Conservation (phyloP, 306 rosid species). For the Vigna reflexopilosa region DNA sequence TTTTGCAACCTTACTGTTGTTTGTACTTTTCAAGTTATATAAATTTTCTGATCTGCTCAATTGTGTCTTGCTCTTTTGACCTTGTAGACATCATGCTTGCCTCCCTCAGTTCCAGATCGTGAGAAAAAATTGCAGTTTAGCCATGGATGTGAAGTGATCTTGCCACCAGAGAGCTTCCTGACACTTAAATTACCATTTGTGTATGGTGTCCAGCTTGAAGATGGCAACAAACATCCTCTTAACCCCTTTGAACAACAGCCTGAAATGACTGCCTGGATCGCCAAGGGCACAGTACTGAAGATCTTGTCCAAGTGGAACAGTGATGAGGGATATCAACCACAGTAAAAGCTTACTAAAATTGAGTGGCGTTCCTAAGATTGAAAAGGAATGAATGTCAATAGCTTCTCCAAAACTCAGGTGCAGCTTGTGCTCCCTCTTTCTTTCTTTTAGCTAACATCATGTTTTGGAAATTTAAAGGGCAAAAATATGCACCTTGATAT, state of each 20-base stretch:
- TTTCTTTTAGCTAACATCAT: slow-evolving; percentile 23
- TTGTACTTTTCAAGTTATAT: slow-evolving; percentile 27
- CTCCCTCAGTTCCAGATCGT: slow-evolving; percentile 66
- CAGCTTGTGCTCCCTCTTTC: slow-evolving; percentile 13
- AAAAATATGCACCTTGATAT: slow-evolving; percentile 26
- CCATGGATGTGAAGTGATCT: slow-evolving; percentile 72
- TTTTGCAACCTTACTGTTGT: slow-evolving; percentile 20
- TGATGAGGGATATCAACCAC: slow-evolving; percentile 64
- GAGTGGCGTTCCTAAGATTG: slow-evolving; percentile 32
- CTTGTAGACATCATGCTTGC: slow-evolving; percentile 78
- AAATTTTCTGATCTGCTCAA: slow-evolving; percentile 4
- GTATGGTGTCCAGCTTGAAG: slow-evolving; percentile 81
- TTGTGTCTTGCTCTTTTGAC: slow-evolving; percentile 24
- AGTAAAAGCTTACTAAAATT: slow-evolving; percentile 43
- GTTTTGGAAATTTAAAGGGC: slow-evolving; percentile 32
- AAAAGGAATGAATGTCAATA: slow-evolving; percentile 41
- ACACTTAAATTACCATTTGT: slow-evolving; percentile 85
- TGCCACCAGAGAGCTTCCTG: slow-evolving; percentile 95
- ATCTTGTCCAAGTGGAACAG: slow-evolving; percentile 65
- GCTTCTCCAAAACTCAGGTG: slow-evolving; percentile 52
- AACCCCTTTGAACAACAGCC: slow-evolving; percentile 82
- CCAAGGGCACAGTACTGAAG: slow-evolving; percentile 78
- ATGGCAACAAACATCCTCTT: slow-evolving; percentile 70
- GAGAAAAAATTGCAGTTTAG: slow-evolving; percentile 80
- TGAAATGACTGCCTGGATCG: slow-evolving; percentile 86